These are phyloP conservation scores for Trichoderma guizhouense DNA, from an alignment of 2,329 filamentous ascomycete species.

Conservation along the genomic window DNA sequence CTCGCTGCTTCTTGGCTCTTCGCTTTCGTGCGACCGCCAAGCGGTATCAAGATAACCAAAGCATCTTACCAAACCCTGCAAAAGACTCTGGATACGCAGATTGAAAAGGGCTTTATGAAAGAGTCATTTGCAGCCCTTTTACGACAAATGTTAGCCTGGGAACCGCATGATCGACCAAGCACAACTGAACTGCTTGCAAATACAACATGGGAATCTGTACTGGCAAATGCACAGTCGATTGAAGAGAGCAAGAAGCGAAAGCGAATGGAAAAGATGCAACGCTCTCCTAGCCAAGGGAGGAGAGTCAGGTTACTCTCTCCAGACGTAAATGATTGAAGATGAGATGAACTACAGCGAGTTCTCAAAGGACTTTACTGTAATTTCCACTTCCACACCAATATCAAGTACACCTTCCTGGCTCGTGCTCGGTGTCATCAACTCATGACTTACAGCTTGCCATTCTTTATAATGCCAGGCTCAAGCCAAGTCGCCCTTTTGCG, in stretches of 20 bases:
- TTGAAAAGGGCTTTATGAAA: not conserved
- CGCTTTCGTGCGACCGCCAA: not conserved
- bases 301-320: not conserved
- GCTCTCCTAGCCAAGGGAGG: not conserved
- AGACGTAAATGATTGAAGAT: not conserved
- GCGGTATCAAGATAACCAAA: not conserved
- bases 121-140: not conserved
- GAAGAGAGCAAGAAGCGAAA: not conserved
- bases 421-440: not conserved
- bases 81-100: not conserved
- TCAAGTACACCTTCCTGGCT: not conserved
- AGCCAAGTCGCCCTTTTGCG: not conserved
- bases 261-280: not conserved
- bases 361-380: not conserved
- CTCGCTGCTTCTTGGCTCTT: conserved; percentile 4
- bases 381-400: not conserved
- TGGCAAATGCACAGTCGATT: not conserved
- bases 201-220: not conserved
- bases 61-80: not conserved
- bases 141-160: not conserved
- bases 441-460: not conserved
- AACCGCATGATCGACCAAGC: not conserved
- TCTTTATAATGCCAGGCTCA: not conserved
- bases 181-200: not conserved
- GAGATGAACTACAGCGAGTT: not conserved